Evolutionary conservation across 164 flowering plant genomes (phyloP).

Genomic region (grape (Vitis vinifera)): ASM3070453v1 NC_081809.1:26667501-26668000

Average conservation of each 20-base stretch:
- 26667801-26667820: too few species aligned
- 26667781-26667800: slow-evolving; percentile 28
- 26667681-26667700: slow-evolving; percentile 22
- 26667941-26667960: slow-evolving; percentile 56
- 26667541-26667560: slow-evolving; percentile 80
- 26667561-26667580: slow-evolving; percentile 60
- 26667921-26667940: slow-evolving; percentile 72
- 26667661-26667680: slow-evolving; percentile 64
- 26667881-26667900: slow-evolving; percentile 16
- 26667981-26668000: slow-evolving; percentile 63
- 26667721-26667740: slow-evolving; percentile 37
- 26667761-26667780: slow-evolving; percentile 16
- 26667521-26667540: slow-evolving; percentile 90
- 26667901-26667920: slow-evolving; percentile 2
- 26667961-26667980: slow-evolving; percentile 52
- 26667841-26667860: too few species aligned
- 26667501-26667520: not conserved
- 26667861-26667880: slow-evolving; percentile 21
- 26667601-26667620: slow-evolving; percentile 92
- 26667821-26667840: too few species aligned
- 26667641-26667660: slow-evolving; percentile 52
- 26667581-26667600: slow-evolving; percentile 79
- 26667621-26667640: slow-evolving; percentile 58
- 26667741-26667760: slow-evolving; percentile 38
- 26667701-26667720: slow-evolving; percentile 50